These are phyloP conservation scores for Starmera quercuum DNA, from an alignment of 805 yeast species.

Conservation along the genomic window DNA sequence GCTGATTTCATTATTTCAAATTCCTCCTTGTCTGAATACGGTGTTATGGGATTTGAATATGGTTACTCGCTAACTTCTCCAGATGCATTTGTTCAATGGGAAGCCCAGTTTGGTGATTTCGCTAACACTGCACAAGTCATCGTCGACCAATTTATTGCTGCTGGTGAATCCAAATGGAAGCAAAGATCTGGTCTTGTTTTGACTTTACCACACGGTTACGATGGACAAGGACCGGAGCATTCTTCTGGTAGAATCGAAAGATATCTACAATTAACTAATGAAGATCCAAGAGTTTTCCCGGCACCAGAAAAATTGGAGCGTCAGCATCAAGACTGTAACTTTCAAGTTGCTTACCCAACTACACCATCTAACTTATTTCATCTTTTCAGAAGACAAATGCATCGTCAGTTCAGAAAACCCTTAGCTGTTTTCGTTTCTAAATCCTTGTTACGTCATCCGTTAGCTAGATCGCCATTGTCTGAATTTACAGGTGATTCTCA, in stretches of 20 bases:
- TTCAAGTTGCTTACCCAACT: constrained; percentile 97
- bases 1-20: constrained; percentile 84
- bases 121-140: constrained; percentile 99
- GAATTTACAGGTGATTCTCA: constrained; percentile 90
- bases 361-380: constrained; percentile 98
- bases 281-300: constrained; percentile 94
- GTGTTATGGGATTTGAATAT: constrained; percentile 98
- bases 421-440: constrained; percentile 85
- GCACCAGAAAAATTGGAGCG: constrained; percentile 79
- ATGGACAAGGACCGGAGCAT: constrained; percentile 99
- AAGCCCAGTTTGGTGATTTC: constrained; percentile 99
- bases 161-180: constrained; percentile 98
- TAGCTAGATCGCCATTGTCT: constrained; percentile 76
- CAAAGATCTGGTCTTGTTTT: constrained; percentile 96
- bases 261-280: constrained; percentile 91
- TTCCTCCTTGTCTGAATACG: constrained; percentile 96
- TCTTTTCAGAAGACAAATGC: constrained; percentile 96
- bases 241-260: constrained; percentile 97
- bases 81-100: constrained; percentile 96
- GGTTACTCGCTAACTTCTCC: constrained; percentile 98
- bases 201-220: constrained; percentile 98
- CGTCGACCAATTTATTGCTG: constrained; percentile 91
- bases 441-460: constrained; percentile 91
- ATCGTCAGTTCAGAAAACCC: constrained; percentile 96
- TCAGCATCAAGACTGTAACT: constrained; percentile 98